Percentiles rank a stretch among this genome's conserved stretches.
phyloP scores from a whole-genome alignment of 345 rosid species.

The Eucalyptus coolabah region DNA sequence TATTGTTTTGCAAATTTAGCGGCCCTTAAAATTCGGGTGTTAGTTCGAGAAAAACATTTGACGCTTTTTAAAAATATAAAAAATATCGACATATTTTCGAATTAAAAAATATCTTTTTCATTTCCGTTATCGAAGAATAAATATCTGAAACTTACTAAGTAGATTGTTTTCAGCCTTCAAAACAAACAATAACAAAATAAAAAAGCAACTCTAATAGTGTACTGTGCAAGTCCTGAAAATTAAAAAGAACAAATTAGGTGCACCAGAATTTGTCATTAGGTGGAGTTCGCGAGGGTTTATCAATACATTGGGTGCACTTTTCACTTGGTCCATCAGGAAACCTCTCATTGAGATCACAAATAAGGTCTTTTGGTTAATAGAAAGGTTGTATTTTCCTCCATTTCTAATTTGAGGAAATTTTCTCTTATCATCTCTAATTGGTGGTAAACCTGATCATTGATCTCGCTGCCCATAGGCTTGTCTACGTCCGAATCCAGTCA shows the following conservation, averaged over 20 bases:
- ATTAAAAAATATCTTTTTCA: neutral
- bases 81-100: neutral
- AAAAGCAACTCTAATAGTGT: neutral
- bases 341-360: neutral
- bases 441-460: no score
- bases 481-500: neutral
- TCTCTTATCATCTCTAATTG: neutral
- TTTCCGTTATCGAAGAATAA: neutral
- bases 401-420: neutral
- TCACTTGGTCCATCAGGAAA: neutral
- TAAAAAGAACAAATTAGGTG: neutral
- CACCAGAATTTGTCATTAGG: neutral
- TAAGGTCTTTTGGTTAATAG: neutral
- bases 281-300: neutral
- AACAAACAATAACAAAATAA: neutral
- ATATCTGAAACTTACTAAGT: neutral
- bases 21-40: neutral
- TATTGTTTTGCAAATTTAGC: neutral
- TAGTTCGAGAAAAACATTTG: neutral
- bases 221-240: neutral
- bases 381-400: neutral
- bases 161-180: neutral
- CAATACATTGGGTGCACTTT: neutral
- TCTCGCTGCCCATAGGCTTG: neutral
- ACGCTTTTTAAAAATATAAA: neutral